Percentiles rank a stretch among this genome's conserved stretches.
Conservation (phyloP, 345 rosid genomes). For the Trapa incisa region DNA sequence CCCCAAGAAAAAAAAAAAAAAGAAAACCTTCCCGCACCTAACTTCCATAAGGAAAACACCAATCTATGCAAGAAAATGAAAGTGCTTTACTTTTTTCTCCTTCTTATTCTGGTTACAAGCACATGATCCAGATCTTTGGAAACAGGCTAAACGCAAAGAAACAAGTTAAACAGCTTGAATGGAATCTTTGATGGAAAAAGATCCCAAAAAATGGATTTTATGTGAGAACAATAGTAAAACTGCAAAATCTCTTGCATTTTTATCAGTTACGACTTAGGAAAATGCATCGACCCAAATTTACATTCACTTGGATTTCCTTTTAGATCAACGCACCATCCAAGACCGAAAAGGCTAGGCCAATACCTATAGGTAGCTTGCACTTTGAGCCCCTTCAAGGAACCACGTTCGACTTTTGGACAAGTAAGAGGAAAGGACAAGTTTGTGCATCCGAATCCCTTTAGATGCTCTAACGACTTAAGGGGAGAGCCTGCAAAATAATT, state of each 20-base stretch:
- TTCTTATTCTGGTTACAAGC: background rate
- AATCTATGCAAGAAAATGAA: background rate
- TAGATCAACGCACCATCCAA: background rate
- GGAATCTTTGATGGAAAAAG: background rate
- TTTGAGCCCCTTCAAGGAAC: conserved; percentile 32
- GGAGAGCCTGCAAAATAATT: conserved; percentile 24
- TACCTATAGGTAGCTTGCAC: conserved; percentile 70
- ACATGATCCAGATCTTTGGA: background rate
- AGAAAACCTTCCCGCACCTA: no score
- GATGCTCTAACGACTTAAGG: conserved; percentile 22
- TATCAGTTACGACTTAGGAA: background rate
- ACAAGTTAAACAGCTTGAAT: background rate
- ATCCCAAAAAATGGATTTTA: background rate
- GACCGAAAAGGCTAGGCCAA: background rate
- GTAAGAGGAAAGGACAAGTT: conserved; percentile 37
- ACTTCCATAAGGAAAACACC: no score
- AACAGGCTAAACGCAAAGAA: background rate
- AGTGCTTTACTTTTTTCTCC: no score
- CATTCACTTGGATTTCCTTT: background rate
- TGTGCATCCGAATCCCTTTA: conserved; percentile 17
- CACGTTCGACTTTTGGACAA: conserved; percentile 20
- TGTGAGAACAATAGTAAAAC: background rate
- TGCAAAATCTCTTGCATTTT: background rate
- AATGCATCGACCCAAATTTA: background rate
- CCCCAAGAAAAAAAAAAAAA: background rate